Conservation (phyloP, 768 basidiomycete genomes). For the Gyrodon lividus region DNA sequence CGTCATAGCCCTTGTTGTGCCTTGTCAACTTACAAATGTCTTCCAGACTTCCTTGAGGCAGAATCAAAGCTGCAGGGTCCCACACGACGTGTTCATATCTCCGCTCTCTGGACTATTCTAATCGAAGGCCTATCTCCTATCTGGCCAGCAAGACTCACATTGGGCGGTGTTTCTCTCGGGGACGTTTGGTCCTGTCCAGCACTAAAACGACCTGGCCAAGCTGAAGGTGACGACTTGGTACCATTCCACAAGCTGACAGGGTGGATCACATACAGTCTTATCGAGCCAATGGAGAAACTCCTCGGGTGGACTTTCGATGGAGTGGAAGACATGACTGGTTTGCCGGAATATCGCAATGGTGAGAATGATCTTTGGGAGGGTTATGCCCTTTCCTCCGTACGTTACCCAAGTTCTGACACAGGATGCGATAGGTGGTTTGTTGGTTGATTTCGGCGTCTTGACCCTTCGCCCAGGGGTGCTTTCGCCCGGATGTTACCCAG, state of each 20-base stretch:
- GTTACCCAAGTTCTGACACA: neutral
- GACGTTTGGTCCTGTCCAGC: conserved; percentile 91
- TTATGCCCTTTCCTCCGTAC: neutral
- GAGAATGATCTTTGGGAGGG: neutral
- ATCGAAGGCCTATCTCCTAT: conserved; percentile 82
- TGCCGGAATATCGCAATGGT: conserved; percentile 97
- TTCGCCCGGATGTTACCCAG: conserved; percentile 44
- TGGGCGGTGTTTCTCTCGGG: conserved; percentile 74
- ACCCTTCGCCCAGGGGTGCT: conserved; percentile 59
- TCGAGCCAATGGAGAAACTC: conserved; percentile 77
- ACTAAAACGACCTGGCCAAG: conserved; percentile 30
- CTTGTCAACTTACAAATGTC: conserved; percentile 1
- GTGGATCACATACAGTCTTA: conserved; percentile 89
- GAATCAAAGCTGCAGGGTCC: conserved; percentile 46
- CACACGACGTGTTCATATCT: conserved; percentile 58
- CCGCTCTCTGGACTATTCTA: conserved; percentile 78
- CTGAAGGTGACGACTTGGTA: conserved; percentile 70
- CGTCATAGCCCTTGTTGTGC: conserved; percentile 4
- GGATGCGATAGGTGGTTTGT: conserved; percentile 64
- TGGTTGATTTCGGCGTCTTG: conserved; percentile 82
- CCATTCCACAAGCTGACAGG: conserved; percentile 96
- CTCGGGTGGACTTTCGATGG: conserved; percentile 83
- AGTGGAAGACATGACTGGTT: conserved; percentile 81
- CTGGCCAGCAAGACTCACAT: conserved; percentile 77
- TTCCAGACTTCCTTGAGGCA: conserved; percentile 64